Evolutionary conservation across 495 filamentous ascomycete species (phyloP).

Genomic region (Penicillium robsamsonii): DNA sequence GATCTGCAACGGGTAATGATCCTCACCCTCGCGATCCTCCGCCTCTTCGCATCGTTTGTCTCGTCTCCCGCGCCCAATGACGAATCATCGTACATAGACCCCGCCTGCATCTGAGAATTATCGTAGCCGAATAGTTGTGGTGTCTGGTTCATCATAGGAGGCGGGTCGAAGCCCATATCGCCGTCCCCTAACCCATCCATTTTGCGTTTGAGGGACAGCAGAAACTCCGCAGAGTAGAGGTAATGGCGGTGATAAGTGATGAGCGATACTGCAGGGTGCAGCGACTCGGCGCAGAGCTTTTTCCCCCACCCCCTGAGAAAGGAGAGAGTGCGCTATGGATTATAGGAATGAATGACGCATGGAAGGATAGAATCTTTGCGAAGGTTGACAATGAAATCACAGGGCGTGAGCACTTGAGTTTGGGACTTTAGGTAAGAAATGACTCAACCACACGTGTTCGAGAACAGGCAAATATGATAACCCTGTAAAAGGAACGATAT

Average conservation of each 20-base stretch:
- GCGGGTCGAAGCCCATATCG: slow-evolving; percentile 46
- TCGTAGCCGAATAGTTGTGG: slow-evolving; percentile 72
- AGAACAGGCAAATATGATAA: too few relatives aligned
- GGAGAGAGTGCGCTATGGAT: not conserved
- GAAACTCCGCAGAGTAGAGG: slow-evolving; percentile 27
- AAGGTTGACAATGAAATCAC: not conserved
- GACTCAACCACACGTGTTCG: not conserved
- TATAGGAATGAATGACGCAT: slow-evolving; percentile 24
- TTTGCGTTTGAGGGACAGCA: slow-evolving; percentile 16
- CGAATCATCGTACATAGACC: slow-evolving; percentile 61
- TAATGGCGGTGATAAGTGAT: slow-evolving; percentile 19
- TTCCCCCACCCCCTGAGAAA: not conserved
- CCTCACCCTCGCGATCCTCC: slow-evolving; percentile 84
- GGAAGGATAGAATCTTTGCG: not conserved
- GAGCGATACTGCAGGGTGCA: slow-evolving; percentile 22
- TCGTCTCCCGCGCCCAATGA: slow-evolving; percentile 57
- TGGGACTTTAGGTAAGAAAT: not conserved
- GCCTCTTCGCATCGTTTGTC: slow-evolving; percentile 74
- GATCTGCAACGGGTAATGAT: not conserved
- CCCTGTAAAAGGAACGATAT: not conserved
- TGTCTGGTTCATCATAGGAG: slow-evolving; percentile 57
- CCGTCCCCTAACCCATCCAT: slow-evolving; percentile 47
- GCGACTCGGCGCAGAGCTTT: slow-evolving; percentile 3
- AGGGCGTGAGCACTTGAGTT: not conserved
- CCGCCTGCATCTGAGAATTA: slow-evolving; percentile 55